These are phyloP conservation scores for Polygonum maritimum DNA, from an alignment of 148 eudicot species.

Conservation along the genomic window DNA sequence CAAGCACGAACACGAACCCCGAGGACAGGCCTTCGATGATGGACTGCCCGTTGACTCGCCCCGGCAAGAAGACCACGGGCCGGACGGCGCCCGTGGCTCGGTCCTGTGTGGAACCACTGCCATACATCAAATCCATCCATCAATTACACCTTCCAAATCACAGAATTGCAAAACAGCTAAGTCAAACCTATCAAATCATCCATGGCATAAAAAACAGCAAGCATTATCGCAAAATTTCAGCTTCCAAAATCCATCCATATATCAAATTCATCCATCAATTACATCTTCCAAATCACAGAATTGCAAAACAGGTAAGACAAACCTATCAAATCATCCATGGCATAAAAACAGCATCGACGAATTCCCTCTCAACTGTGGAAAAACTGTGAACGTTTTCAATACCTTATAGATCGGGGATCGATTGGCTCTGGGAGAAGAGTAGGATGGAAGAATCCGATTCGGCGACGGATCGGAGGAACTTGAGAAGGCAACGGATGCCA, in stretches of 20 bases:
- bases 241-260: neutral
- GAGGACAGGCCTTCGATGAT: constrained; percentile 87
- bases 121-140: neutral
- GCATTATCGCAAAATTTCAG: too few relatives aligned
- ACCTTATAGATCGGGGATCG: constrained; percentile 70
- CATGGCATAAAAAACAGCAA: neutral
- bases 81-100: constrained; percentile 54
- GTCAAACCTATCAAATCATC: neutral
- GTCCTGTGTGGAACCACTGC: constrained; percentile 64
- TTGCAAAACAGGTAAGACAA: neutral
- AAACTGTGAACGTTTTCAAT: neutral
- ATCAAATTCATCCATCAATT: neutral
- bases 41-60: constrained; percentile 93
- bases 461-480: constrained; percentile 74
- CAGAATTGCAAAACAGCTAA: neutral
- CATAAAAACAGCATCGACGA: neutral
- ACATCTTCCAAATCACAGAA: neutral
- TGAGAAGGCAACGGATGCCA: constrained; percentile 80
- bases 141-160: neutral
- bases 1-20: constrained; percentile 87
- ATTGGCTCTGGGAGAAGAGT: constrained; percentile 59
- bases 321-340: neutral
- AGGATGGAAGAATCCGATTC: constrained; percentile 45
- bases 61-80: constrained; percentile 83
- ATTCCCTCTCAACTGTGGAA: neutral